phyloP scores from a whole-genome alignment of 1,284 basidiomycete species.

The Sanguinoderma infundibulare region DNA sequence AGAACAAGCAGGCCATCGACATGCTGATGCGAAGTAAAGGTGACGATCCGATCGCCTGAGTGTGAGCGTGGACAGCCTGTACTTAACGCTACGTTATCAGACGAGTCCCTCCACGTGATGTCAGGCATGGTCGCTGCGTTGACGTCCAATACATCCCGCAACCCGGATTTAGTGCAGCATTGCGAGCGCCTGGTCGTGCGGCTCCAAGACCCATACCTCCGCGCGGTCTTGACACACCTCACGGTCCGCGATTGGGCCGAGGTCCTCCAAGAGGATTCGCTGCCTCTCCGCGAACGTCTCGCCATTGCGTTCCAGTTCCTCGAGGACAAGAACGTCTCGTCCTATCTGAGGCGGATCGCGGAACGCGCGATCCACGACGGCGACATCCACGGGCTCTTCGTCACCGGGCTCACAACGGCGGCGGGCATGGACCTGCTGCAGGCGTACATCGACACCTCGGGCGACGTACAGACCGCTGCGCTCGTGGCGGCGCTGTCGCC shows the following conservation, averaged over 20 bases:
- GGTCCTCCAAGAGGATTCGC: constrained; percentile 80
- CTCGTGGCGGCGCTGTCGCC: constrained; percentile 72
- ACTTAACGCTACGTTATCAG: constrained; percentile 38
- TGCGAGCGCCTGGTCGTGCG: constrained; percentile 70
- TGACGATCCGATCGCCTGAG: constrained; percentile 38
- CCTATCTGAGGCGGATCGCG: constrained; percentile 61
- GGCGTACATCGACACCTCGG: constrained; percentile 79
- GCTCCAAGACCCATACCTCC: constrained; percentile 86
- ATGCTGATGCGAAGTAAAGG: constrained; percentile 84
- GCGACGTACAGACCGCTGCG: constrained; percentile 88
- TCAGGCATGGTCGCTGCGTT: constrained; percentile 80
- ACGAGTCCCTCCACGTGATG: constrained; percentile 78
- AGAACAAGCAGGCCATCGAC: constrained; percentile 75
- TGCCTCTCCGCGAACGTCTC: constrained; percentile 85
- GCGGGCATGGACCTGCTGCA: constrained; percentile 78
- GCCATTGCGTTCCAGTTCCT: constrained; percentile 89
- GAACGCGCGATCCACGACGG: constrained; percentile 56
- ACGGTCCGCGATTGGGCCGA: constrained; percentile 80
- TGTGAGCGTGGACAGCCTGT: not conserved
- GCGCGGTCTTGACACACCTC: constrained; percentile 80
- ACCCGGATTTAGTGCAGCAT: constrained; percentile 60
- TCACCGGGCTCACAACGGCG: constrained; percentile 80
- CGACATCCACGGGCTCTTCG: constrained; percentile 77
- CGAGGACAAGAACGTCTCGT: constrained; percentile 69
- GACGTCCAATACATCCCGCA: constrained; percentile 46